These are phyloP conservation scores for Handroanthus guayacan DNA, from an alignment of 257 asterid genomes.

Conservation along the genomic window DNA sequence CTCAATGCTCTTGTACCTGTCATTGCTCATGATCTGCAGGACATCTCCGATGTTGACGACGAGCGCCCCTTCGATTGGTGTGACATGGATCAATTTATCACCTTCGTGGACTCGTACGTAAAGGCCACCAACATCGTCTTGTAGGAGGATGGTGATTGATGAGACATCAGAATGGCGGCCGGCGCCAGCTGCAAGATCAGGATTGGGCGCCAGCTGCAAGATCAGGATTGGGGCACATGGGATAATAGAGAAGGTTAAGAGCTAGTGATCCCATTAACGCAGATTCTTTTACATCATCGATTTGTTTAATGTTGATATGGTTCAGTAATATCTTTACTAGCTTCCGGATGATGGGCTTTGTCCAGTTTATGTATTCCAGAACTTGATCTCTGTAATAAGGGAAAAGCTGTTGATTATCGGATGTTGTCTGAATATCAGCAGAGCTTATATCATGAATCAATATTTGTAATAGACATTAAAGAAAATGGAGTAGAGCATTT, in stretches of 20 bases:
- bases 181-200: slow-evolving; percentile 59
- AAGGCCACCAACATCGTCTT: slow-evolving; percentile 66
- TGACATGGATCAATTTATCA: slow-evolving; percentile 53
- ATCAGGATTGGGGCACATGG: slow-evolving; percentile 54
- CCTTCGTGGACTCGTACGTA: slow-evolving; percentile 45
- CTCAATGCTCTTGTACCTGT: slow-evolving; percentile 61
- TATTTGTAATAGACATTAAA: neutral
- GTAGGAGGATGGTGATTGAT: slow-evolving; percentile 59
- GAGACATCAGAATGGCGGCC: slow-evolving; percentile 63
- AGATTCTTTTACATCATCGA: slow-evolving; percentile 45
- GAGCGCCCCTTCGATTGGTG: slow-evolving; percentile 55
- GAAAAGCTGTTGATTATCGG: neutral
- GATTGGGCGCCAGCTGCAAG: slow-evolving; percentile 61
- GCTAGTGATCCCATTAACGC: slow-evolving; percentile 46
- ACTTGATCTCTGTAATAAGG: slow-evolving; percentile 47
- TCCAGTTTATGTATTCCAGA: slow-evolving; percentile 52
- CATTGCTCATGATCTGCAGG: slow-evolving; percentile 63
- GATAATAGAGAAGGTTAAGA: slow-evolving; percentile 51
- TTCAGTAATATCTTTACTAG: slow-evolving; percentile 45
- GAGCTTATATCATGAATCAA: neutral
- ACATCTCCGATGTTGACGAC: slow-evolving; percentile 56
- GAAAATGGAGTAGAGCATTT: neutral
- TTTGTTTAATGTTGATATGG: slow-evolving; percentile 50
- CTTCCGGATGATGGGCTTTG: slow-evolving; percentile 49
- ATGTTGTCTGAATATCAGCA: neutral